A percentile compares a stretch with the other conserved stretches of the same genome.
Evolutionary conservation across 805 yeast genomes (phyloP).

Genomic region (Lipomyces kockii): DNA sequence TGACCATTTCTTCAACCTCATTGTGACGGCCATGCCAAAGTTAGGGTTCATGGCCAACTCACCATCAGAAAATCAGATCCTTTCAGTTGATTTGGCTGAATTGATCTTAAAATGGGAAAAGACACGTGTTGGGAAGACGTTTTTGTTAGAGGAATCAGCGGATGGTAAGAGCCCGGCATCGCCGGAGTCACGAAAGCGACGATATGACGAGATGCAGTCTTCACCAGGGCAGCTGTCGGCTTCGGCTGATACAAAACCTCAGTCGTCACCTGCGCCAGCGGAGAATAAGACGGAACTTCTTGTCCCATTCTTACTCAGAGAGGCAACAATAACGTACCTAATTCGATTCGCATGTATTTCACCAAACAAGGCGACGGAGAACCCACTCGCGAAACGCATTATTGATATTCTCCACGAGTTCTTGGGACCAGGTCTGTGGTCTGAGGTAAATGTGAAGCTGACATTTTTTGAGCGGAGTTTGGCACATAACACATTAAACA

Average conservation of each 20-base stretch:
- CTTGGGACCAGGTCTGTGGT: constrained; percentile 76
- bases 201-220: constrained; percentile 29
- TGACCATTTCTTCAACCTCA: constrained; percentile 85
- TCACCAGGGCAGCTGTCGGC: constrained; percentile 12
- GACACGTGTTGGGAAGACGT: constrained; percentile 21
- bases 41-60: constrained; percentile 77
- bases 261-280: constrained; percentile 32
- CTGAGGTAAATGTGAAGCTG: constrained; percentile 84
- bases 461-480: constrained; percentile 87
- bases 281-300: constrained; percentile 33
- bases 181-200: constrained; percentile 33
- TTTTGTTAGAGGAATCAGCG: constrained; percentile 11
- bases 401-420: constrained; percentile 75
- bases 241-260: not conserved
- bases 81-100: constrained; percentile 90
- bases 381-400: constrained; percentile 80
- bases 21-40: constrained; percentile 91
- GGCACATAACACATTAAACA: constrained; percentile 74
- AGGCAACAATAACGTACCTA: constrained; percentile 86
- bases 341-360: constrained; percentile 86
- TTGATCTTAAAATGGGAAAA: constrained; percentile 83
- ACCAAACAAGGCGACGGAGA: constrained; percentile 81
- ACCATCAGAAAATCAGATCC: constrained; percentile 67
- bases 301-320: constrained; percentile 74
- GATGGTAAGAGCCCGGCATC: constrained; percentile 7